Evolutionary conservation across 2,329 filamentous ascomycete genomes (phyloP), one percentile per base, ranked within the genome.

Genomic region (Didymellaceae sp.): DNA sequence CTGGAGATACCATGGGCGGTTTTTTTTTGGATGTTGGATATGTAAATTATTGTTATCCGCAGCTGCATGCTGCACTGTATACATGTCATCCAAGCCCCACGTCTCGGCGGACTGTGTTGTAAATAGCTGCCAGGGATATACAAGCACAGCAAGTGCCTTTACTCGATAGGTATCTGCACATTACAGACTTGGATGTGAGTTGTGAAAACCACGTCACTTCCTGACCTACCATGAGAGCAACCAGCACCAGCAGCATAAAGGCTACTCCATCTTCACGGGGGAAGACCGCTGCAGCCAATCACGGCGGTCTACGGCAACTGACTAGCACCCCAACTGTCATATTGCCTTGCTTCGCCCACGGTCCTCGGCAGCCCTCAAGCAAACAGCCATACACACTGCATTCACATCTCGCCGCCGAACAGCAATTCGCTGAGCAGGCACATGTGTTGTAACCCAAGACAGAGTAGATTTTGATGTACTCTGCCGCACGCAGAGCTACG

Each of bases 1-100:
- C 30, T 53, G 51, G 54, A 55, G 51, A 61, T 61, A 61, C 58
- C 55, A 61, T 26, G 45, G 54, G 52, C 22, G 31, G 48, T 18
- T 21, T 10, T 52, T 52, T 21, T 44, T 34, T 13, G 14, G 7
- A 35, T 21, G 9, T 5, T 18, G 6, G 20, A 16, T 13, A 20
- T 25, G 24, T 11, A 30, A 7, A 18, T 20, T 6, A 20, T 13
- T 34, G 31, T 17, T 9, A 9, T 20, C 5, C 8, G 5, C 5
- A 17, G 10, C 2, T 30, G 9, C 9, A 24, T 24, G 14, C 18
- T 13, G 3, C 25, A 22, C 4, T 35, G 26, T 25, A 25, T 25
- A 10, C 10, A 25, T 30, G n/a, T 30, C 26, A 30, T n/a, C 10
- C 22, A 25, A 10, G 22, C 22, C 6, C 22, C 22, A 10, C 22